A percentile compares a stretch with the other conserved stretches of the same genome.
These are phyloP conservation scores for Terana coerulea DNA, from an alignment of 768 basidiomycete species.

Conservation along the genomic window DNA sequence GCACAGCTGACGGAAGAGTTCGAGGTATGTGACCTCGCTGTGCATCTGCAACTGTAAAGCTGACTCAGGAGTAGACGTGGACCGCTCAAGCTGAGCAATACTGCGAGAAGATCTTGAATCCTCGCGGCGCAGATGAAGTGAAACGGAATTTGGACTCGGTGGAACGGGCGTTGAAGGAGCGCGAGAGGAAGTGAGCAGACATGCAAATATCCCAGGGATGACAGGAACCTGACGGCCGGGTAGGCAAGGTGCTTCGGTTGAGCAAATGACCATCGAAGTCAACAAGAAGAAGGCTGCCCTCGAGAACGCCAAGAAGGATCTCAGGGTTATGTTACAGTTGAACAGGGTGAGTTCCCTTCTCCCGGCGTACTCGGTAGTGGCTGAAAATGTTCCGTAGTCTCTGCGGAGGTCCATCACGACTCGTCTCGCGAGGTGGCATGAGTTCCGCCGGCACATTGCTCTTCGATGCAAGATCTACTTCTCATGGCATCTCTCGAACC, in stretches of 20 bases:
- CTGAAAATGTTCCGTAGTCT: constrained; percentile 18
- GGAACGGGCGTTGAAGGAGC: constrained; percentile 58
- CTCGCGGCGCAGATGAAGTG: constrained; percentile 53
- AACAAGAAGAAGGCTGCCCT: constrained; percentile 58
- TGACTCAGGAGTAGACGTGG: constrained; percentile 6
- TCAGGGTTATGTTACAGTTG: constrained; percentile 58
- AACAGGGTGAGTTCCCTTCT: constrained; percentile 51
- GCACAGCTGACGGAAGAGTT: constrained; percentile 60
- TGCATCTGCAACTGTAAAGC: constrained; percentile 25
- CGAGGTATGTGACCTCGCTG: constrained; percentile 47
- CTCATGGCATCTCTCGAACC: constrained; percentile 73
- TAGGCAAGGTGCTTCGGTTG: constrained; percentile 75
- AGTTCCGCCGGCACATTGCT: constrained; percentile 87
- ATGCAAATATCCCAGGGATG: neutral
- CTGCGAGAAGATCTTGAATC: constrained; percentile 54
- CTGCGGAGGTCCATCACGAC: constrained; percentile 60
- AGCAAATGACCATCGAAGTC: constrained; percentile 71
- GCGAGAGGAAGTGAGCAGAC: constrained; percentile 52
- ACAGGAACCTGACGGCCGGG: neutral
- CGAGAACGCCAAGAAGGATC: constrained; percentile 56
- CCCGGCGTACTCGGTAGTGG: neutral
- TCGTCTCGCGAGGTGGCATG: constrained; percentile 76
- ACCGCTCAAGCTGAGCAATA: constrained; percentile 52
- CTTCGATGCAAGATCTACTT: constrained; percentile 83
- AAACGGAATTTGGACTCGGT: constrained; percentile 61